phyloP scores from a whole-genome alignment of 2,329 filamentous ascomycete genomes.

The Berkeleyomyces basicola region DNA sequence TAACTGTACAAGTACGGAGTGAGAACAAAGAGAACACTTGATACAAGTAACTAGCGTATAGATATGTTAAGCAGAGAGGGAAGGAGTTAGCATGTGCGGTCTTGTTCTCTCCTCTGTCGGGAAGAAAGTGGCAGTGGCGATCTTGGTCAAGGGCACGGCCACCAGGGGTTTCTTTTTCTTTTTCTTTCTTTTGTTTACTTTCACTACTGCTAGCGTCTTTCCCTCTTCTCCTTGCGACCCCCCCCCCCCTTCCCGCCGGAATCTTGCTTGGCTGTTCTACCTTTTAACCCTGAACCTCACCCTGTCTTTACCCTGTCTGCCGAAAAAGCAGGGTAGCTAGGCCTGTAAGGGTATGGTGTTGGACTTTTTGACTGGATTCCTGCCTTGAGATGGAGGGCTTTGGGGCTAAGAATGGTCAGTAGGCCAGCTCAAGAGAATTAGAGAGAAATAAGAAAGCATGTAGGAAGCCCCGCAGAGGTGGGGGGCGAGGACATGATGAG shows the following conservation, averaged over 20 bases:
- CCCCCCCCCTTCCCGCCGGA: neutral
- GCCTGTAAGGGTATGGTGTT: neutral
- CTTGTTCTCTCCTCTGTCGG: neutral
- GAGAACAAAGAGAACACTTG: neutral
- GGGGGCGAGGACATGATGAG: too few species aligned
- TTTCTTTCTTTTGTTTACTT: too few species aligned
- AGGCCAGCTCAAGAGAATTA: neutral
- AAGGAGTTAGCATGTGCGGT: neutral
- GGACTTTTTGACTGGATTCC: slow-evolving; percentile 1
- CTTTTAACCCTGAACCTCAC: neutral
- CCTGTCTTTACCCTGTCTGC: neutral
- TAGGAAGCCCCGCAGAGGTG: too few species aligned
- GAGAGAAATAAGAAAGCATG: neutral
- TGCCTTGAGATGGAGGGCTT: neutral
- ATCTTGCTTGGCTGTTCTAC: neutral
- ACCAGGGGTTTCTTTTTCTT: neutral
- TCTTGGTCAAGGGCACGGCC: neutral
- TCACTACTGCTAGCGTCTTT: too few species aligned
- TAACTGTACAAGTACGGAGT: too few species aligned
- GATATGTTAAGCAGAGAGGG: neutral
- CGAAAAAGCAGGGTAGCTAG: neutral
- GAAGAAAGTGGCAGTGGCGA: neutral
- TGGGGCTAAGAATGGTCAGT: neutral
- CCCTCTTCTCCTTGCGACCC: neutral
- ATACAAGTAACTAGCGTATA: neutral